Evolutionary conservation across 2,329 filamentous ascomycete species (phyloP).

Genomic region (Diplocarpon mali): DNA sequence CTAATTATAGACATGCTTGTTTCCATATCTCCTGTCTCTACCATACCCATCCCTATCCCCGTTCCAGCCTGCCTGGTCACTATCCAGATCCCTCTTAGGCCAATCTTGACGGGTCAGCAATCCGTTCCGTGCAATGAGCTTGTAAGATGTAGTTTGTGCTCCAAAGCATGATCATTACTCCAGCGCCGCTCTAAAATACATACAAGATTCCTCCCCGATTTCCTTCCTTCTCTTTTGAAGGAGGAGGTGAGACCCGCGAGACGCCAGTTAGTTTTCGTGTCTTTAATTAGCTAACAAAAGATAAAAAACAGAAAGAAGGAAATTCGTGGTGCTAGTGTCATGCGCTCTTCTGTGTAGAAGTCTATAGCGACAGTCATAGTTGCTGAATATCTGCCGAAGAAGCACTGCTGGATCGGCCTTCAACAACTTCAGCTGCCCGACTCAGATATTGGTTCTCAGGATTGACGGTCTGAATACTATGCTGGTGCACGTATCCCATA

Average conservation of each 20-base stretch:
- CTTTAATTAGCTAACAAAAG: not conserved
- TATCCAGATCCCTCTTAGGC: too few species aligned
- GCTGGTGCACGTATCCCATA: slow-evolving; percentile 46
- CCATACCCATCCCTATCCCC: too few species aligned
- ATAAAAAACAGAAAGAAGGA: slow-evolving; percentile 2
- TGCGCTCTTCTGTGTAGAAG: not conserved
- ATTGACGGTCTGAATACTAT: slow-evolving; percentile 45
- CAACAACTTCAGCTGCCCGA: slow-evolving; percentile 45
- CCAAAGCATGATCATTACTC: not conserved
- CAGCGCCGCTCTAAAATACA: slow-evolving; percentile 6
- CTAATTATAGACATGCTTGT: too few species aligned
- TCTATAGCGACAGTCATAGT: slow-evolving; percentile 3
- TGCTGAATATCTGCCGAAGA: slow-evolving; percentile 17
- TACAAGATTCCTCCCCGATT: not conserved
- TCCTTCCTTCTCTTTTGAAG: not conserved
- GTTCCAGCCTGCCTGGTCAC: too few species aligned
- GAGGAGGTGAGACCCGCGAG: not conserved
- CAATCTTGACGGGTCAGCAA: too few species aligned
- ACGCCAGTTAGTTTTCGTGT: slow-evolving; percentile 5
- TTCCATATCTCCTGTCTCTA: too few species aligned
- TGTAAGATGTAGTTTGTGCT: too few species aligned
- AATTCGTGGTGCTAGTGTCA: slow-evolving; percentile 3
- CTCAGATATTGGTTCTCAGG: slow-evolving; percentile 39
- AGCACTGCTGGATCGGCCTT: slow-evolving; percentile 26
- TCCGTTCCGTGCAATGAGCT: not conserved